Percentiles rank a stretch among this genome's conserved stretches.
These are phyloP conservation scores for Salvia rosmarinus DNA, from an alignment of 257 asterid genomes.

Conservation along the genomic window DNA sequence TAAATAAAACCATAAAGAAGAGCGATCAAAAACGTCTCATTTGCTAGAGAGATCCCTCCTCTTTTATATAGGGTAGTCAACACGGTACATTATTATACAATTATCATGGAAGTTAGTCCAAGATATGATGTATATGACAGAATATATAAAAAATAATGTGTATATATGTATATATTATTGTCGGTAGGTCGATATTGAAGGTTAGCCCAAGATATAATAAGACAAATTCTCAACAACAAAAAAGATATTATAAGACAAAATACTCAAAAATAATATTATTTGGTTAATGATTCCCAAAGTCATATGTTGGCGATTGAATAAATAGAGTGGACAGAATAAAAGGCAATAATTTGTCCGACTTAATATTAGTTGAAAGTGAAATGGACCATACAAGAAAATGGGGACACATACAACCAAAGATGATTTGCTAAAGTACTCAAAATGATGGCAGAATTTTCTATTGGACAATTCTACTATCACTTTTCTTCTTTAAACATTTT, in stretches of 20 bases:
- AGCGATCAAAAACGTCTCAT: no score
- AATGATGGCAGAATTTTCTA: neutral
- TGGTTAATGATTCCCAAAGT: neutral
- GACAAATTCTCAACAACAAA: neutral
- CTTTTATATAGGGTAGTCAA: no score
- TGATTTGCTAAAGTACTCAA: neutral
- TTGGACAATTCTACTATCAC: neutral
- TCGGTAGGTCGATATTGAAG: neutral
- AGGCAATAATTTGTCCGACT: neutral
- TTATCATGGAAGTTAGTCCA: neutral
- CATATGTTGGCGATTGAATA: neutral
- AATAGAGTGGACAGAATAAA: neutral
- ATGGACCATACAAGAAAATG: neutral
- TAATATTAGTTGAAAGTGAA: neutral
- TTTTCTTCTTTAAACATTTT: slow-evolving; percentile 12
- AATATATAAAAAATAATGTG: neutral
- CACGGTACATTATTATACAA: neutral
- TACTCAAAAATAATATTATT: neutral
- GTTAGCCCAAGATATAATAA: neutral
- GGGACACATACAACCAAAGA: neutral
- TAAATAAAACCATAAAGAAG: no score
- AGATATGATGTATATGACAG: neutral
- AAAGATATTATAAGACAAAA: neutral
- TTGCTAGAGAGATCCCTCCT: no score
- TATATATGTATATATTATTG: neutral